These are phyloP conservation scores for Penicillium canariense DNA, from an alignment of 495 filamentous ascomycete genomes.

Conservation along the genomic window DNA sequence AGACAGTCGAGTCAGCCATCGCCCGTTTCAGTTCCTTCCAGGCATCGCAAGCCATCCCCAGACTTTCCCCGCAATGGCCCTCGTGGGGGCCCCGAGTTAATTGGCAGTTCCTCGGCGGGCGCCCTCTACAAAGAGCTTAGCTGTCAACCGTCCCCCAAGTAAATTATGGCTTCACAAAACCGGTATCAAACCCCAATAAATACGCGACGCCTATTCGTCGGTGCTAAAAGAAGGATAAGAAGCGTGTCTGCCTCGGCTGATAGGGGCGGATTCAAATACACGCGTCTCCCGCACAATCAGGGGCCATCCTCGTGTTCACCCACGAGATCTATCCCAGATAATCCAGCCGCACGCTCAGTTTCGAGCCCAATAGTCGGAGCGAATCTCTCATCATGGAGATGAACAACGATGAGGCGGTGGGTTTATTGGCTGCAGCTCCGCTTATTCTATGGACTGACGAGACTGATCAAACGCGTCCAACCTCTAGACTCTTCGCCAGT, in stretches of 20 bases:
- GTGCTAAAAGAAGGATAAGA: background rate
- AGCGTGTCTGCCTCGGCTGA: slow-evolving; percentile 1
- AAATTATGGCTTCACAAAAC: background rate
- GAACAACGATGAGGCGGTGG: slow-evolving; percentile 39
- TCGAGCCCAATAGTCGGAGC: background rate
- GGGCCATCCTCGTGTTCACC: no score
- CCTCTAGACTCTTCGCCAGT: slow-evolving; percentile 32
- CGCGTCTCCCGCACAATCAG: no score
- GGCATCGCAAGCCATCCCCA: background rate
- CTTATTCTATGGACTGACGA: no score
- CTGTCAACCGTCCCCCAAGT: background rate
- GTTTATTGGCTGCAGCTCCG: no score
- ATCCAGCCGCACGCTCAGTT: background rate
- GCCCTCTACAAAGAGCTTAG: background rate
- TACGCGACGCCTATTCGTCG: background rate
- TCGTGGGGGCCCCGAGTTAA: background rate
- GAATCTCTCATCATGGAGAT: slow-evolving; percentile 37
- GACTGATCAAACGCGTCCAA: background rate
- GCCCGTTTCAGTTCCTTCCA: background rate
- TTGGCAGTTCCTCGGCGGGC: background rate
- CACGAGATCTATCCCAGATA: no score
- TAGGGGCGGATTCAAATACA: background rate
- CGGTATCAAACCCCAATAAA: slow-evolving; percentile 3
- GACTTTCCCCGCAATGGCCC: background rate
- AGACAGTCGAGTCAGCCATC: background rate